These are phyloP conservation scores for Miscanthus lutarioriparius DNA, from an alignment of 176 grass and related monocot species.

Conservation along the genomic window DNA sequence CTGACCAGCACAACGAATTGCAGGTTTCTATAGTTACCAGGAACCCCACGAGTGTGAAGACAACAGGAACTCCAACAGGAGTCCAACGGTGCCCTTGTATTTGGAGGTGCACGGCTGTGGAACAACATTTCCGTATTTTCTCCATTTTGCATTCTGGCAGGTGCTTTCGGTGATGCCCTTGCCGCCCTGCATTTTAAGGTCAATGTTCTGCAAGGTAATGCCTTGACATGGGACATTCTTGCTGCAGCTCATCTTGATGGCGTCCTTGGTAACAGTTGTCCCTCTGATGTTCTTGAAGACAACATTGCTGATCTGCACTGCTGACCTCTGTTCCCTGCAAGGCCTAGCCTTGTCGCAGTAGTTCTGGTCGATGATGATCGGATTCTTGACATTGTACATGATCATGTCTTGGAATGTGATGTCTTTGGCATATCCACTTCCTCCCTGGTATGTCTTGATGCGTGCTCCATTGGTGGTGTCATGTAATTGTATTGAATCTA, in stretches of 20 bases:
- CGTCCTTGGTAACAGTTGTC: slow-evolving; percentile 47
- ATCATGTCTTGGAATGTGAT: slow-evolving; percentile 49
- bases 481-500: slow-evolving; percentile 32
- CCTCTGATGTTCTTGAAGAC: slow-evolving; percentile 64
- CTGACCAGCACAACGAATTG: background rate
- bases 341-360: slow-evolving; percentile 38
- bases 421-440: slow-evolving; percentile 43
- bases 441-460: slow-evolving; percentile 67
- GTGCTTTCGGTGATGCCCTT: background rate
- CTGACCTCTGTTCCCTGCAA: slow-evolving; percentile 30
- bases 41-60: background rate
- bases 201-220: slow-evolving; percentile 50
- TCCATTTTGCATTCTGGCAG: slow-evolving; percentile 48
- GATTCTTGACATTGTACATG: slow-evolving; percentile 49
- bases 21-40: background rate
- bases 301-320: slow-evolving; percentile 57
- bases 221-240: slow-evolving; percentile 18
- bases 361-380: slow-evolving; percentile 56
- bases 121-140: slow-evolving; percentile 37
- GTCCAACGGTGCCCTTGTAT: background rate
- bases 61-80: background rate
- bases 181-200: slow-evolving; percentile 17
- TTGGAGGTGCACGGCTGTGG: slow-evolving; percentile 46
- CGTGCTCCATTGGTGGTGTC: slow-evolving; percentile 58
- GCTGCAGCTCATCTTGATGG: slow-evolving; percentile 61